These are phyloP conservation scores for Jasminum sambac DNA, from an alignment of 257 asterid genomes.

Conservation along the genomic window DNA sequence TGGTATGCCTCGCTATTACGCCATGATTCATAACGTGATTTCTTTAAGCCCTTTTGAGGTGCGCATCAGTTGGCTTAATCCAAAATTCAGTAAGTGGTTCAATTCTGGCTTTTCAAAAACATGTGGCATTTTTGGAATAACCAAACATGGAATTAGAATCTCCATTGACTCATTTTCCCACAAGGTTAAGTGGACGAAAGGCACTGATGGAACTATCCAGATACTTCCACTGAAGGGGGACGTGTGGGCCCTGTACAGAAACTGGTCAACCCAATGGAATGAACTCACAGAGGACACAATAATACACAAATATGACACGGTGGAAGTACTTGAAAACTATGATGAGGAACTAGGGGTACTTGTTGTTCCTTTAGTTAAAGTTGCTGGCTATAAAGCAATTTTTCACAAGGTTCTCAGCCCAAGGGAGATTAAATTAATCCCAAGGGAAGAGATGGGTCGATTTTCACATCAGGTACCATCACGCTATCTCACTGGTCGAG, in stretches of 20 bases:
- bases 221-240: slow-evolving; percentile 65
- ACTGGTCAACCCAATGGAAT: slow-evolving; percentile 74
- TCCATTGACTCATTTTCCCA: slow-evolving; percentile 61
- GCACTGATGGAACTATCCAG: slow-evolving; percentile 38
- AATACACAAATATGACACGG: slow-evolving; percentile 54
- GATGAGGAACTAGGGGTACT: slow-evolving; percentile 60
- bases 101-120: slow-evolving; percentile 47
- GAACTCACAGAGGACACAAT: slow-evolving; percentile 58
- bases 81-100: slow-evolving; percentile 48
- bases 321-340: slow-evolving; percentile 66
- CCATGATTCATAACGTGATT: slow-evolving; percentile 53
- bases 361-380: slow-evolving; percentile 61
- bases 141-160: slow-evolving; percentile 38
- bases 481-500: slow-evolving; percentile 47
- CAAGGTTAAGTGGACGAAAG: slow-evolving; percentile 44
- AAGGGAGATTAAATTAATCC: slow-evolving; percentile 53
- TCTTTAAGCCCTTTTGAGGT: slow-evolving; percentile 61
- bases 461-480: slow-evolving; percentile 80
- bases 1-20: slow-evolving; percentile 76
- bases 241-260: slow-evolving; percentile 75
- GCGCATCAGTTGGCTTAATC: slow-evolving; percentile 54
- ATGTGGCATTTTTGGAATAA: slow-evolving; percentile 54
- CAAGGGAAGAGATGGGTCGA: slow-evolving; percentile 54
- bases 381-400: slow-evolving; percentile 60
- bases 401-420: slow-evolving; percentile 58